phyloP scores from a whole-genome alignment of 495 filamentous ascomycete genomes.

The Lasiosphaeria ovina region DNA sequence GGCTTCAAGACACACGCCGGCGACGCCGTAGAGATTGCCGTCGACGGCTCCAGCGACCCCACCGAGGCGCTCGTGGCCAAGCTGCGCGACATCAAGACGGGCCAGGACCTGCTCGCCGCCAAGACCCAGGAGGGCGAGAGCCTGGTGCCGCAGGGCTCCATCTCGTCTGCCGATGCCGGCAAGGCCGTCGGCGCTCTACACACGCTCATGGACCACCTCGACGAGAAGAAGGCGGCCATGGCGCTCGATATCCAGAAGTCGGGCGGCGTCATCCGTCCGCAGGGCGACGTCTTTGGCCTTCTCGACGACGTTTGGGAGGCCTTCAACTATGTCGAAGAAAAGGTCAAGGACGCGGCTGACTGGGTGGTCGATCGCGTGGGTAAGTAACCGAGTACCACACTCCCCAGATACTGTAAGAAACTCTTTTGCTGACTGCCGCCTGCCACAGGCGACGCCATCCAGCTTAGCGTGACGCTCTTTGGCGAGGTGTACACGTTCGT shows the following conservation, averaged over 20 bases:
- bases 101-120: background rate
- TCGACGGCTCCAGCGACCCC: background rate
- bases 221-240: slow-evolving; percentile 1
- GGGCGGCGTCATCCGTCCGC: background rate
- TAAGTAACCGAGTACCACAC: background rate
- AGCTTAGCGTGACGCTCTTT: background rate
- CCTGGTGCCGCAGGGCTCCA: background rate
- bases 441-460: no score
- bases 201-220: background rate
- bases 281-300: background rate
- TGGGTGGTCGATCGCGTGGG: background rate
- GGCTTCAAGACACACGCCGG: background rate
- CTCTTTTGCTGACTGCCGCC: no score
- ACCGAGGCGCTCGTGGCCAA: background rate
- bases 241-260: background rate
- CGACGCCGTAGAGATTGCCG: background rate
- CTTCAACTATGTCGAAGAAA: background rate
- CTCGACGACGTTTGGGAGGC: background rate
- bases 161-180: background rate
- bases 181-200: background rate
- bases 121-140: background rate
- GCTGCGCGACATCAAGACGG: background rate
- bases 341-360: background rate
- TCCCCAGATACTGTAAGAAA: no score
- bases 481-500: background rate